These are phyloP conservation scores for Blakeslea trispora DNA, from an alignment of 371 early-diverging fungal genomes.

Conservation along the genomic window DNA sequence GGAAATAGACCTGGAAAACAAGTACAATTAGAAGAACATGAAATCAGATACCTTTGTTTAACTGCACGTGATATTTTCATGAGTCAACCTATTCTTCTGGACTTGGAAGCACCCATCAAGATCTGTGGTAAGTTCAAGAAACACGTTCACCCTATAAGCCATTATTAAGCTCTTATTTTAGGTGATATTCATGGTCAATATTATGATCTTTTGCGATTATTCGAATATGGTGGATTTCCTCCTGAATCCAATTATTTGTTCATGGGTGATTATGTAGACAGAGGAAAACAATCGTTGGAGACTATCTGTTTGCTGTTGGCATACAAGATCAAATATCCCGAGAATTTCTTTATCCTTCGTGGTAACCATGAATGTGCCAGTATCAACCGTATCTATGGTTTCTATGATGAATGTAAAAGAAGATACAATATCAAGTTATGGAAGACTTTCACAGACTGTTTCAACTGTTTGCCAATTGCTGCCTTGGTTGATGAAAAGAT, in stretches of 20 bases:
- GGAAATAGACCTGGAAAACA: slow-evolving; percentile 92
- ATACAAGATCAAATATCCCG: slow-evolving; percentile 95
- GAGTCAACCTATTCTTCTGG: slow-evolving; percentile 92
- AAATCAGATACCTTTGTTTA: slow-evolving; percentile 87
- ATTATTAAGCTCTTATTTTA: slow-evolving; percentile 24
- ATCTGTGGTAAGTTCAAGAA: slow-evolving; percentile 73
- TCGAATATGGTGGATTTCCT: slow-evolving; percentile 93
- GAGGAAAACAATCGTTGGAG: slow-evolving; percentile 90
- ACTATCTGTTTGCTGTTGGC: slow-evolving; percentile 76
- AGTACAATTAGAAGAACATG: slow-evolving; percentile 79
- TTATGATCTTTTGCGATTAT: slow-evolving; percentile 91
- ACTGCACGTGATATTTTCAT: slow-evolving; percentile 90
- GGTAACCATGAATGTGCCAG: slow-evolving; percentile 96
- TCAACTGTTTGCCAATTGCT: slow-evolving; percentile 97
- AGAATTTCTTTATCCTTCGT: slow-evolving; percentile 95
- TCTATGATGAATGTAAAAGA: slow-evolving; percentile 99
- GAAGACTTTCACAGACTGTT: slow-evolving; percentile 98
- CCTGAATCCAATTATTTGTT: slow-evolving; percentile 93
- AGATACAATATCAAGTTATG: slow-evolving; percentile 95
- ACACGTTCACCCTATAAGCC: slow-evolving; percentile 84
- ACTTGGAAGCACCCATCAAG: slow-evolving; percentile 96
- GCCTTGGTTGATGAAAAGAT: slow-evolving; percentile 97
- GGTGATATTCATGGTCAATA: slow-evolving; percentile 88
- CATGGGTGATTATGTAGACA: slow-evolving; percentile 96
- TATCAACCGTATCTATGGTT: slow-evolving; percentile 98